Conservation (phyloP, 2,329 filamentous ascomycete species). For the Teratosphaeria viscida region DNA sequence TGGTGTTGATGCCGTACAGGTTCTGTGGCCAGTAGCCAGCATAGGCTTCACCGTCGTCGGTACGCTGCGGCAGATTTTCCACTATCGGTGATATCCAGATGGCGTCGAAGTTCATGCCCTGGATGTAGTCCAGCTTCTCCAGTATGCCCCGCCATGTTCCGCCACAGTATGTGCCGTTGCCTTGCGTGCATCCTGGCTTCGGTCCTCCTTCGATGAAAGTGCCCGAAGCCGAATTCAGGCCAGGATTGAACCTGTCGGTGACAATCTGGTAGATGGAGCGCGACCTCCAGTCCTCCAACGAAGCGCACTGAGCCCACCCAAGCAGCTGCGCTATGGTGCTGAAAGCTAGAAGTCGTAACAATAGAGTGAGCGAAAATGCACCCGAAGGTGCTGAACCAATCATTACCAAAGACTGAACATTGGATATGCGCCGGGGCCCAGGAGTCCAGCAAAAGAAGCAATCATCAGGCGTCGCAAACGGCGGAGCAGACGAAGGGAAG, state of each 20-base stretch:
- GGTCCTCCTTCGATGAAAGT: slow-evolving; percentile 16
- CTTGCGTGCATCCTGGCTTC: neutral
- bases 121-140: slow-evolving; percentile 34
- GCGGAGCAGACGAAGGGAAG: neutral
- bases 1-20: slow-evolving; percentile 44
- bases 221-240: slow-evolving; percentile 34
- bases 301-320: neutral
- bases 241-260: slow-evolving; percentile 46
- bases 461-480: neutral
- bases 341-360: neutral
- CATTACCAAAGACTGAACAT: neutral
- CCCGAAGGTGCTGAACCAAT: neutral
- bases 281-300: slow-evolving; percentile 36
- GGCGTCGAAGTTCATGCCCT: slow-evolving; percentile 32
- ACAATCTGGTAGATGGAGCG: slow-evolving; percentile 50
- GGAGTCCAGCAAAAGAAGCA: neutral
- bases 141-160: slow-evolving; percentile 35
- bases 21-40: slow-evolving; percentile 46
- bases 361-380: neutral
- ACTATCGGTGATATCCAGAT: slow-evolving; percentile 40
- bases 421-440: neutral
- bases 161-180: slow-evolving; percentile 24
- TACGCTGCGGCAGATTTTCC: slow-evolving; percentile 32
- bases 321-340: neutral
- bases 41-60: slow-evolving; percentile 36